phyloP scores from a whole-genome alignment of 306 rosid species.

The Senna tora region DNA sequence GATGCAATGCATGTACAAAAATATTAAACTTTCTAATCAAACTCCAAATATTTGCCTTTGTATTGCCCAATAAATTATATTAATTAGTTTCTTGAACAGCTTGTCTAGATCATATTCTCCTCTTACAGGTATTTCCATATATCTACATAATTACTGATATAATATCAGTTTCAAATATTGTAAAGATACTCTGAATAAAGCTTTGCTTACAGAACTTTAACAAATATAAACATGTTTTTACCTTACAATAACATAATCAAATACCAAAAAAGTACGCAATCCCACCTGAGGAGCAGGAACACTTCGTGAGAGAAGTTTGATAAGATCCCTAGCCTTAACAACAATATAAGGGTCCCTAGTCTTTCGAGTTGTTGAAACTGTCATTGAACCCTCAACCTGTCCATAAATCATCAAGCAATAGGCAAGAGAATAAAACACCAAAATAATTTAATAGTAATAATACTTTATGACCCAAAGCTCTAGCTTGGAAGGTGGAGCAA shows the following conservation, averaged over 20 bases:
- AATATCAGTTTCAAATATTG: neutral
- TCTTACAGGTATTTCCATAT: neutral
- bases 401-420: slow-evolving; percentile 5
- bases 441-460: neutral
- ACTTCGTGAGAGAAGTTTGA: slow-evolving; percentile 88
- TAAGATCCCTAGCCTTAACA: slow-evolving; percentile 88
- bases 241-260: neutral
- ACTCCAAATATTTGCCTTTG: neutral
- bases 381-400: slow-evolving; percentile 91
- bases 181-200: neutral
- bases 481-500: neutral
- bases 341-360: slow-evolving; percentile 86
- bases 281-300: slow-evolving; percentile 90
- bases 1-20: neutral
- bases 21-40: neutral
- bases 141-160: neutral
- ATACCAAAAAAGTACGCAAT: neutral
- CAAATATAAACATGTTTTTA: neutral
- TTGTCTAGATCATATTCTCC: neutral
- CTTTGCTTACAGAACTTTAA: neutral
- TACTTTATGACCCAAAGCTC: no score
- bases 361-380: slow-evolving; percentile 88
- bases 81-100: neutral
- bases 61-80: neutral
- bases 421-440: neutral